Base-by-base conservation (phyloP, 192 early-diverging fungal species). In the Mortierella hygrophila region DNA sequence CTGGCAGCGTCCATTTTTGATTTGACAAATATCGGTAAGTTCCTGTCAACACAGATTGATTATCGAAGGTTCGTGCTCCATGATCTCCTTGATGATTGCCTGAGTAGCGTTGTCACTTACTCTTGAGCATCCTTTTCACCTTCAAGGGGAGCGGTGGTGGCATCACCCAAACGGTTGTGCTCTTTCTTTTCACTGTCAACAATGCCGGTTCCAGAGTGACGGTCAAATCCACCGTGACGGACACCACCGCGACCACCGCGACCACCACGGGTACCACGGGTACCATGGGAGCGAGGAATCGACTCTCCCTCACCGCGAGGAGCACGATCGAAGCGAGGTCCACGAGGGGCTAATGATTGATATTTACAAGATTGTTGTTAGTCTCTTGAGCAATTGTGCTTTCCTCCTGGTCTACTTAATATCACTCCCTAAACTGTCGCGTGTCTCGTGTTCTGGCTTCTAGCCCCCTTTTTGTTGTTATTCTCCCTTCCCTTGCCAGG, bases 151-250 rank as follows among this genome's bases (percentile, higher is more conserved):
- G 93, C 89, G 75, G 89, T 87, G 40, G 90, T 86, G 42, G 94
- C 77, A 74, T 96, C 89, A 37, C 97, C 95, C 96, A 96, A 97
- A 47, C 93, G 94, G 87, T 94, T 94, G 86, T 92, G 94, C 87
- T 96, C 94, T 92, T 99, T 98, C 94, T 99, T 99, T 54, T 95
- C 95, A 68, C 93, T 94, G 86, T 97, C 97, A 72, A 88, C 78
- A 54, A 93, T 88, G 57, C 94, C 96, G n/a, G 95, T 95, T 70
- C 88, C 95, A 86, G 92, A 94, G 92, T 96, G 96, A 83, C 97
- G 95, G 88, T 99, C 97, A 87, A 93, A 95, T 21, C 92, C 88
- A 37, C 91, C 92, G 52, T 94, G 89, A 47, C 89, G 89, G 75
- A 90, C 82, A 41, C 72, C 90, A 88, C 82, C 81, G 77, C 92